Base-by-base conservation (phyloP, 225 moss, liverwort and hornwort species). In the Anthoceros angustus region DNA sequence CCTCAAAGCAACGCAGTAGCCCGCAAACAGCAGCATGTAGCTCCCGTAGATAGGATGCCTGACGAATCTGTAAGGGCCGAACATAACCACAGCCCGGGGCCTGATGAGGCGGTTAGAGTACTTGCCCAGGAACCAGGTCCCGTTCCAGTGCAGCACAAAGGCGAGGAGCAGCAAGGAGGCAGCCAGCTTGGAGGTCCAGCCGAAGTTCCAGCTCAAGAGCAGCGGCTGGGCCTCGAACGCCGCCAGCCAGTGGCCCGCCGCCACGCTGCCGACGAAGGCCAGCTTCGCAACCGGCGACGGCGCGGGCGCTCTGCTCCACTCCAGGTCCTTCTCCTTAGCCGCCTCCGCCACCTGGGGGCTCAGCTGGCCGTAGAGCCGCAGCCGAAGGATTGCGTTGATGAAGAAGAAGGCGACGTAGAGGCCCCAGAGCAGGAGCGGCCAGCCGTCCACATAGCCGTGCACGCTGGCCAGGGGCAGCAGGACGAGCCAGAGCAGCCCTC, bases 21-120 rank as follows among this genome's bases (percentile, higher is more conserved):
- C 88, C 26, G 80, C 80, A 68, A 85, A 86, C 64, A 94, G 79
- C 61, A 94, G 88, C 55, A 88, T 86, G 62, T 88, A 94, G 75
- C 94, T 90, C 10, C 83, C 74, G 62, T 94, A 94, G 48, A 94
- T 88, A 40, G 94, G 94, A 71, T 94, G 94, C 65, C 94, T 83
- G 38, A 78, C 83, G 76, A 86, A 86, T 75, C 88, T 77, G 23
- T 90, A 94, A 14, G 94, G 94, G n/a, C 94, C 90, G 72, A 88
- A 94, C 69, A 88, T 78, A 24, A 94, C 94, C 60, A 94, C 94
- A 16, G 87, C 70, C 32, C n/a, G 64, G 38, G 90, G 88, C 66
- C 72, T 90, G 43, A 87, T 84, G 60, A 90, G 69, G 63, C 94
- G 75, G 72, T 90, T 75, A 23, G 84, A 82, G 75, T 91, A 91